Base-by-base conservation (phyloP, 176 grass and related monocot species). In the Phragmites australis region DNA sequence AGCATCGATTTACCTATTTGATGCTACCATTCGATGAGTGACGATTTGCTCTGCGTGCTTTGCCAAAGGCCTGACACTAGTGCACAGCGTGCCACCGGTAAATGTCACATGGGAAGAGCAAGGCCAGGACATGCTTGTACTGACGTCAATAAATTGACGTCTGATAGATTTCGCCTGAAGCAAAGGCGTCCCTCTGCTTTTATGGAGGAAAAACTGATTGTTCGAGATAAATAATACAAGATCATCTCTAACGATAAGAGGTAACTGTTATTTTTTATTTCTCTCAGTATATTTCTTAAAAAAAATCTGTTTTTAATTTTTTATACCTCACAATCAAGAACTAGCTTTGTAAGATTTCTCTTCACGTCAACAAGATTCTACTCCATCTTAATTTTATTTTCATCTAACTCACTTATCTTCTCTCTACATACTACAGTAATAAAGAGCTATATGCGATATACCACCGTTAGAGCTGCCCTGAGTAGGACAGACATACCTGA, bases 1-100 rank as follows among this genome's bases (percentile, higher is more conserved):
- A 62, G 87, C 70, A 68, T 84, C 61, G 76, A 74, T 74, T 75
- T 54, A 84, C 51, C 61, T 32, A 2, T 37, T 37, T 42, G 55
- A 8, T 72, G 41, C 58, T 32, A 3, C 17, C 1, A 49, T 3
- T 26, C 14, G 37, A 13, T 13, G 21, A 21, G 66, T 47, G 15
- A 78, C 10, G 65, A 4, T 59, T 16, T 6, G 68, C 26, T 71
- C 74, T 14, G 16, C 44, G 32, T 66, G 58, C 85, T 71, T 70
- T 76, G 40, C 57, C 66, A 42, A 78, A 17, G 65, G 63, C 22
- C 52, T 77, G 65, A 75, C 79, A 31, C 65, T 16, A 52, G 45
- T 48, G 65, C 25, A 5, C 37, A 44, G 47, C 18, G 26, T 3
- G 43, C 49, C 43, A 57, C 21, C 6, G 41, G 78, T 62, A 64